These are phyloP conservation scores for Chalara sp. DNA, from an alignment of 2,329 filamentous ascomycete genomes.

Conservation along the genomic window DNA sequence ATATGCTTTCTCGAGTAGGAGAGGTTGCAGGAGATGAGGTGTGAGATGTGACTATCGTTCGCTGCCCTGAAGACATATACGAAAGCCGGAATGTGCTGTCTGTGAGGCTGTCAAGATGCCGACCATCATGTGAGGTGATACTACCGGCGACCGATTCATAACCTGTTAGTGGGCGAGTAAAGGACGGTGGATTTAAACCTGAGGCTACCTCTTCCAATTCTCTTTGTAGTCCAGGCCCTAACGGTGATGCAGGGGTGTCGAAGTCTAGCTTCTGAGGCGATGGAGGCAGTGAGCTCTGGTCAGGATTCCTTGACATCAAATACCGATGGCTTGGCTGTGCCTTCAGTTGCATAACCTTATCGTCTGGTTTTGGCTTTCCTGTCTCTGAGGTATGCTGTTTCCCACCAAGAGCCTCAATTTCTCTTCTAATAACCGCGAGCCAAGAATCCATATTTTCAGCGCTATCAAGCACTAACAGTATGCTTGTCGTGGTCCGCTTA, in stretches of 20 bases:
- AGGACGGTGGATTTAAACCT: background rate
- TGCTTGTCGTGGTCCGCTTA: conserved; percentile 48
- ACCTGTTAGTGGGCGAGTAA: conserved; percentile 29
- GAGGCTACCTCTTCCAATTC: conserved; percentile 7
- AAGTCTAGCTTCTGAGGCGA: conserved; percentile 14
- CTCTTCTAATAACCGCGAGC: conserved; percentile 60
- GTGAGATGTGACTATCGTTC: conserved; percentile 52
- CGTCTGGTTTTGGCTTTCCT: conserved; percentile 42
- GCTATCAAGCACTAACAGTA: conserved; percentile 66
- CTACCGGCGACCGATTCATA: conserved; percentile 52
- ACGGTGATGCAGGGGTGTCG: conserved; percentile 12
- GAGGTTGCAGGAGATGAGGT: conserved; percentile 52
- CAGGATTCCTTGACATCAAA: conserved; percentile 16
- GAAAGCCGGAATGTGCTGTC: conserved; percentile 52
- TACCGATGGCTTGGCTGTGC: conserved; percentile 22
- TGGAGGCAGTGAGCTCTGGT: conserved; percentile 13
- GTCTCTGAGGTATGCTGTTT: conserved; percentile 57
- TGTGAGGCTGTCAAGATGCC: conserved; percentile 49
- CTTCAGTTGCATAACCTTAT: conserved; percentile 22
- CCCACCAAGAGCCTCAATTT: conserved; percentile 65
- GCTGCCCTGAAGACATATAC: conserved; percentile 52
- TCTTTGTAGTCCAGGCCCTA: conserved; percentile 9
- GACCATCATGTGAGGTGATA: conserved; percentile 50
- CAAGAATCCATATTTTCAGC: conserved; percentile 71
- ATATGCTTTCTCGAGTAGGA: conserved; percentile 46